Evolutionary conservation across 345 rosid species (phyloP), one percentile per base, ranked within the genome.

Genomic region (Eucalyptus marginata): DNA sequence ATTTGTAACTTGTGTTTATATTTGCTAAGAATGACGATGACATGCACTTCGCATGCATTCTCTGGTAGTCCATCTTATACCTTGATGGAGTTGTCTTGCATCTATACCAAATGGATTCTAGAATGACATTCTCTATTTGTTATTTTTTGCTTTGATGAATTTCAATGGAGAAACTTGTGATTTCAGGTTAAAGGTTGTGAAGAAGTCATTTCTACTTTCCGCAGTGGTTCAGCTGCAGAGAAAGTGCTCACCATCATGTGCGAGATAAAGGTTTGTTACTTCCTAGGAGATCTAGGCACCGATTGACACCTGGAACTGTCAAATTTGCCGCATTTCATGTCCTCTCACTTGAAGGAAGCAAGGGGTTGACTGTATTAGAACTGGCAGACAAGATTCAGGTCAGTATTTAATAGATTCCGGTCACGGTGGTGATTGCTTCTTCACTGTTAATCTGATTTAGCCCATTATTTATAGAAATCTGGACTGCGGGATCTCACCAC

Each of bases 271-370:
- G 99, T 80, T 91, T 98, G 81, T 92, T 98, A 89, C 94, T 94
- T 90, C 99, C 99, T 47, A 94, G 97, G 87, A 96, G 95, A 92
- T 97, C 99, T 44, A 96, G 99, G 93, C 99, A 98, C 92, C 95
- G 98, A 83, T 92, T 98, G 94, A 98, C 99, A 59, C 99, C 99
- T 89, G 98, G 99, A 93, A 98, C 99, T 71, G 99, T 98, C 88
- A 97, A 98, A 91, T 98, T 98, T 95, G 99, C 99, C 11, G 97
- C 99, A 87, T 98, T 98, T 91, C 99, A 98, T 92, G 99, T 98
- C 93, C 98, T 98, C 59, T 98, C 99, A 79, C 98, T 97, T 68
- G 99, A 98, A 92, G 99, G 99, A 87, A 91, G 96, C 95, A 96
- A 95, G 90, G 99, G 99, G 64, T 92, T 98, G 89, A 97, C 96